Evolutionary conservation across 768 basidiomycete genomes (phyloP).

Genomic region (Leccinum olivaceopallidum): DNA sequence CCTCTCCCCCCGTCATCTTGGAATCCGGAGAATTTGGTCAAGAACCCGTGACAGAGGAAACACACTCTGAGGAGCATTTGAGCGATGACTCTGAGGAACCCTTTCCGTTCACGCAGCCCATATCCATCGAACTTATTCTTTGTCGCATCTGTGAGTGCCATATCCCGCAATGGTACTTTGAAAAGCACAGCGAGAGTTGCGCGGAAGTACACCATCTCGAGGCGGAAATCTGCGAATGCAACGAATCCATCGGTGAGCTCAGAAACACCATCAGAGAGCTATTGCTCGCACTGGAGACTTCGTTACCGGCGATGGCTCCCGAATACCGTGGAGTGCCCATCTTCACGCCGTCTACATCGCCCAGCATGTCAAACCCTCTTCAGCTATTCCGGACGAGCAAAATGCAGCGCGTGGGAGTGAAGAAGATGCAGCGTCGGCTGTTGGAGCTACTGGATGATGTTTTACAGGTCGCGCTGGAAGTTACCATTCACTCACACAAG

Average conservation of each 20-base stretch:
- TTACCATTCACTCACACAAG: slow-evolving; percentile 89
- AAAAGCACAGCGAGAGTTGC: slow-evolving; percentile 99
- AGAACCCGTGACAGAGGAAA: slow-evolving; percentile 36
- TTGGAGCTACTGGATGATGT: slow-evolving; percentile 89
- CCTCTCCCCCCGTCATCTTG: slow-evolving; percentile 60
- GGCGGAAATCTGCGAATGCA: slow-evolving; percentile 91
- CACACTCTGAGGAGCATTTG: slow-evolving; percentile 39
- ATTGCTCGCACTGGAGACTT: slow-evolving; percentile 64
- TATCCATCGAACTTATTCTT: slow-evolving; percentile 81
- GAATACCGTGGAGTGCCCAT: slow-evolving; percentile 91
- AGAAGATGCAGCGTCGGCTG: slow-evolving; percentile 77
- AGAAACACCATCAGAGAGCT: slow-evolving; percentile 85
- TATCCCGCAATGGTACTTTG: slow-evolving; percentile 99
- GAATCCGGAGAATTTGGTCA: slow-evolving; percentile 45
- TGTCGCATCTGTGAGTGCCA: slow-evolving; percentile 98
- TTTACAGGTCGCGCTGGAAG: slow-evolving; percentile 72
- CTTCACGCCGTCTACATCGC: slow-evolving; percentile 70
- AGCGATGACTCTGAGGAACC: slow-evolving; percentile 55
- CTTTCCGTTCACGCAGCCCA: slow-evolving; percentile 75
- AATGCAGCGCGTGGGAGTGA: slow-evolving; percentile 78
- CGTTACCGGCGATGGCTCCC: slow-evolving; percentile 63
- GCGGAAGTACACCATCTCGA: slow-evolving; percentile 95
- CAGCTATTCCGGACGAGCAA: slow-evolving; percentile 76
- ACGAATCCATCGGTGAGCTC: slow-evolving; percentile 89
- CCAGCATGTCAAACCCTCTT: slow-evolving; percentile 71